Conservation (phyloP, 208 protist species). For the Crithidia expoeki region DNA sequence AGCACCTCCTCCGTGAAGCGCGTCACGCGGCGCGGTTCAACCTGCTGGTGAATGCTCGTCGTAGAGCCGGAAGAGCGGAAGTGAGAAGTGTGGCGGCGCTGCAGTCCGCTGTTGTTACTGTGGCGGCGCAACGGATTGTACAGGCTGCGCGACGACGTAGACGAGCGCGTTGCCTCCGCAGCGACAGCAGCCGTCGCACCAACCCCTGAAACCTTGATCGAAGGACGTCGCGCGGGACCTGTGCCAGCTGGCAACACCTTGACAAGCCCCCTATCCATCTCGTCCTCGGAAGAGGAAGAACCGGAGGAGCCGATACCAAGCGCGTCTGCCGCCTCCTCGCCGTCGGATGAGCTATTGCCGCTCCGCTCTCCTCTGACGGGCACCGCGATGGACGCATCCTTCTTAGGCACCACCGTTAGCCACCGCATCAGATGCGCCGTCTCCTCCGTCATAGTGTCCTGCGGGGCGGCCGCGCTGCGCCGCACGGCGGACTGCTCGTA, state of each 20-base stretch:
- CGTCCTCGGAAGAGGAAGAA: slow-evolving; percentile 21
- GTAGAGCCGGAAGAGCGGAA: background rate
- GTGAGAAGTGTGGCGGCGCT: slow-evolving; percentile 6
- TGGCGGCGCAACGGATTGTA: background rate
- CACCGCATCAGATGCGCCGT: slow-evolving; percentile 29
- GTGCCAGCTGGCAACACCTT: slow-evolving; percentile 11
- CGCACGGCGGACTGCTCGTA: slow-evolving; percentile 33
- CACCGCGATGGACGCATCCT: background rate
- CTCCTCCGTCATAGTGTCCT: slow-evolving; percentile 23
- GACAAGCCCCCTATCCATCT: slow-evolving; percentile 13
- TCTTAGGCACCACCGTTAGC: slow-evolving; percentile 18
- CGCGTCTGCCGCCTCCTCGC: slow-evolving; percentile 2
- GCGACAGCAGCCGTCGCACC: background rate
- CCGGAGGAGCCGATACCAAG: slow-evolving; percentile 18
- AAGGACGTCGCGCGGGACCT: background rate
- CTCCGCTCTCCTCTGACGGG: background rate
- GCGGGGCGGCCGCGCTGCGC: slow-evolving; percentile 28
- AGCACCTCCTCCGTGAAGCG: slow-evolving; percentile 38
- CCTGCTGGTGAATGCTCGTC: background rate
- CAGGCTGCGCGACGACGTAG: slow-evolving; percentile 2
- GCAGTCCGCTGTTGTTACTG: background rate
- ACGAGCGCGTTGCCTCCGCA: background rate
- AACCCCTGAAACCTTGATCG: background rate
- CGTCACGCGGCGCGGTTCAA: slow-evolving; percentile 18
- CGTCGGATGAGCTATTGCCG: background rate